Base-by-base conservation (phyloP, 352 stramenopile genomes). In the Phytopythium boreale region DNA sequence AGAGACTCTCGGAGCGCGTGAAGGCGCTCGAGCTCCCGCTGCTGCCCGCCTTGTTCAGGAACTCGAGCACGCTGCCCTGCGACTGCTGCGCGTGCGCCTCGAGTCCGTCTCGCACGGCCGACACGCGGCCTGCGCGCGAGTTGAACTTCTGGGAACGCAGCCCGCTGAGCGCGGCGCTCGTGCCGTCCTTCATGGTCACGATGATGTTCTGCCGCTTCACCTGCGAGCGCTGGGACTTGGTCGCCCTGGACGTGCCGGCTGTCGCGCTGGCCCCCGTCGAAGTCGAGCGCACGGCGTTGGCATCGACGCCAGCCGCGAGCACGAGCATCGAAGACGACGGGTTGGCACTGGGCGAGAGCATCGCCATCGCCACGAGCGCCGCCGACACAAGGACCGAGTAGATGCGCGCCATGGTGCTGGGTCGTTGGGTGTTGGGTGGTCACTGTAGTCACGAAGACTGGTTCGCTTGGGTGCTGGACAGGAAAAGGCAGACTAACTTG, bases 111-210 rank as follows among this genome's bases (percentile, higher is more conserved):
- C 66, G 71, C 55, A 86, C 26, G 4, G 70, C 66, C 14, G 57
- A 36, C 47, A 82, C 69, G 0, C 71, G 68, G 10, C 77, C 59
- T 3, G 60, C 63, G 9, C 77, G 69, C 0, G 70, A 76, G 15
- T 53, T 61, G 52, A 83, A 88, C 57, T 78, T 78, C 19, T 72
- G 66, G 11, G 61, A 46, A 22, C 66, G 67, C 14, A 89, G 59
- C 41, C 69, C 61, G 34, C 68, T 27, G 27, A 88, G 53, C 14
- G 81, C 61, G 15, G 67, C 63, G 14, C 68, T 59, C 0, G 69
- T 78, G 47, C 59, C 55, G 0, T 69, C 63, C 36, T 80, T 64
- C 75, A 89, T 85, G 0, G 78, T 87, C 22, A 89, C 68, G 29
- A 89, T 70, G 29, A 89, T 65, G 56, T 88, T 83, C 59, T 69